These are phyloP conservation scores for Xylariaceae sp. DNA, from an alignment of 2,329 filamentous ascomycete species.

Conservation along the genomic window DNA sequence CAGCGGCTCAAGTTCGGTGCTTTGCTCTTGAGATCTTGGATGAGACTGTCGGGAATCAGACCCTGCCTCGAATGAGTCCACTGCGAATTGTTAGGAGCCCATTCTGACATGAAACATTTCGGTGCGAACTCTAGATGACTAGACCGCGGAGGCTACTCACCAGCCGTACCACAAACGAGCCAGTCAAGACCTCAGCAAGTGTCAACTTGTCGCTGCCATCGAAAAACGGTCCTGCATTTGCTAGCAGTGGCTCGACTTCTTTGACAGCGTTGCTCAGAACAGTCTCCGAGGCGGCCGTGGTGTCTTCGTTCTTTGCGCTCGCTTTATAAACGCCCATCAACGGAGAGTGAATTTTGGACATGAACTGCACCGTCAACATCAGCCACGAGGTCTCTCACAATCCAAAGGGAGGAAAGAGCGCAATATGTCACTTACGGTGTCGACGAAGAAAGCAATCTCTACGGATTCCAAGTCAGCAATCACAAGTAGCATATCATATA, in stretches of 20 bases:
- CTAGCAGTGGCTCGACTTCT: constrained; percentile 70
- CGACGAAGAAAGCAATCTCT: constrained; percentile 66
- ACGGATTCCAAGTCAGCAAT: no score
- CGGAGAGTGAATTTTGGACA: constrained; percentile 51
- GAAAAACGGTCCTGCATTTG: constrained; percentile 56
- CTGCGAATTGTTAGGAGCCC: no score
- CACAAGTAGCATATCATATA: no score
- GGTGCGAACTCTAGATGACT: not conserved
- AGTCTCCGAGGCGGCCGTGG: constrained; percentile 43
- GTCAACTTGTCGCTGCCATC: constrained; percentile 62
- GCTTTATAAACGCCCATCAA: constrained; percentile 21
- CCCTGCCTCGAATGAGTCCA: constrained; percentile 40
- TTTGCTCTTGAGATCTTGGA: constrained; percentile 43
- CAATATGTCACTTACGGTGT: constrained; percentile 38
- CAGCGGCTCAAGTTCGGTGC: constrained; percentile 67
- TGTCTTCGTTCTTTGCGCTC: constrained; percentile 47
- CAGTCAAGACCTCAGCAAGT: constrained; percentile 68
- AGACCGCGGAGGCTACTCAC: not conserved
- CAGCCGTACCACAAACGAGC: constrained; percentile 63
- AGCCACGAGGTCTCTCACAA: not conserved
- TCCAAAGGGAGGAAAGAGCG: not conserved
- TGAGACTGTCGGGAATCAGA: constrained; percentile 47
- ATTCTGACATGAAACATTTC: no score
- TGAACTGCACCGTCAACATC: constrained; percentile 37
- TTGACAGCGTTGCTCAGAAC: constrained; percentile 57